Evolutionary conservation across 2,329 filamentous ascomycete species (phyloP).

Genomic region (Didymella keratinophila): DNA sequence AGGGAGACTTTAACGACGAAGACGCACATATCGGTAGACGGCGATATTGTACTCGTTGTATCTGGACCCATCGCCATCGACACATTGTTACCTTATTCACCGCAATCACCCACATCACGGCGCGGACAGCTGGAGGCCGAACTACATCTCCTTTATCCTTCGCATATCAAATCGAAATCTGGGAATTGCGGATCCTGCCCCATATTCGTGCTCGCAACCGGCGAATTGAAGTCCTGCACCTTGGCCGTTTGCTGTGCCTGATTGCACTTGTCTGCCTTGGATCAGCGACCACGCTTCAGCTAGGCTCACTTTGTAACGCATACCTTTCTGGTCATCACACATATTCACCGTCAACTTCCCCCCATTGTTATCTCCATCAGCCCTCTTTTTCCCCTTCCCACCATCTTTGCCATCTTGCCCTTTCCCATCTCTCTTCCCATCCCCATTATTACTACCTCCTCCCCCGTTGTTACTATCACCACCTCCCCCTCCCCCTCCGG

Average conservation of each 20-base stretch:
- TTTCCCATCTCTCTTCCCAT: neutral
- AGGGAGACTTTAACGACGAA: neutral
- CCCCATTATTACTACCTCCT: neutral
- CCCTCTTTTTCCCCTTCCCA: slow-evolving; percentile 10
- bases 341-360: slow-evolving; percentile 27
- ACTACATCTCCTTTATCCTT: slow-evolving; percentile 16
- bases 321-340: slow-evolving; percentile 37
- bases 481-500: neutral
- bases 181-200: slow-evolving; percentile 49
- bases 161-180: slow-evolving; percentile 51
- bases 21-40: neutral
- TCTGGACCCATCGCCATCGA: neutral
- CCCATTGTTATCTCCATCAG: neutral
- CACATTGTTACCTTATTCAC: neutral
- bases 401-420: neutral
- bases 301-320: slow-evolving; percentile 3
- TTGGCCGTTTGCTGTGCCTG: slow-evolving; percentile 36
- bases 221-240: slow-evolving; percentile 39
- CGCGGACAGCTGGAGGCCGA: neutral
- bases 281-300: neutral
- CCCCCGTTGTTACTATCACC: neutral
- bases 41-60: neutral
- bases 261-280: slow-evolving; percentile 37
- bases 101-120: neutral
- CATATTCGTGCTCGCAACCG: slow-evolving; percentile 43